These are phyloP conservation scores for Solidago caesia DNA, from an alignment of 129 eudicot genomes.

Conservation along the genomic window DNA sequence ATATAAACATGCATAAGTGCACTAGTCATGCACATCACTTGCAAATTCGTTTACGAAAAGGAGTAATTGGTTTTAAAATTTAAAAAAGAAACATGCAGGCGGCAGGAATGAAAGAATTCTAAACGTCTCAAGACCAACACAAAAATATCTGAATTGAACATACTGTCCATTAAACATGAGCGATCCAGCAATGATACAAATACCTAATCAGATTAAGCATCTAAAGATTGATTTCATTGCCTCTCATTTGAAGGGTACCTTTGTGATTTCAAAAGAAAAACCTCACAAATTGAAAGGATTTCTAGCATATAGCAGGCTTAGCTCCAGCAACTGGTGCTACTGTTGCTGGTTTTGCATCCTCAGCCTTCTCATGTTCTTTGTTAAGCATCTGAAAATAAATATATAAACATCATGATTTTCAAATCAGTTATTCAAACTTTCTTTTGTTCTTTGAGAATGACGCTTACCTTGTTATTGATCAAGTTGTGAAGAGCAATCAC, in stretches of 20 bases:
- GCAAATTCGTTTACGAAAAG: background rate
- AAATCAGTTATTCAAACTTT: background rate
- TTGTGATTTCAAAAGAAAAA: background rate
- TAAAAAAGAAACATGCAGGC: background rate
- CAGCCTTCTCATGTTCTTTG: constrained; percentile 97
- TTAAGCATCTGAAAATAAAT: constrained; percentile 81
- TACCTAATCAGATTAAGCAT: constrained; percentile 22
- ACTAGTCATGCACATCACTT: background rate
- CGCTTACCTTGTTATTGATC: constrained; percentile 86
- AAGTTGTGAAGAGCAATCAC: constrained; percentile 94
- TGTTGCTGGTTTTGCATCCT: constrained; percentile 76
- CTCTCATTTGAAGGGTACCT: background rate
- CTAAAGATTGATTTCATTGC: background rate
- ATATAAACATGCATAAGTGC: too few relatives aligned
- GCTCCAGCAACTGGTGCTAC: constrained; percentile 77
- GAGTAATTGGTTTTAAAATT: background rate
- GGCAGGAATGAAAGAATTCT: constrained; percentile 10
- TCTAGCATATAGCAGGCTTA: constrained; percentile 22
- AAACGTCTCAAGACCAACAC: background rate
- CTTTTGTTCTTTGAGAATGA: background rate
- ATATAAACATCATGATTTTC: background rate
- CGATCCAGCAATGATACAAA: constrained; percentile 29
- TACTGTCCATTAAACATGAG: constrained; percentile 17
- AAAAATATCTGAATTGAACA: constrained; percentile 8
- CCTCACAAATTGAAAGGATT: background rate